Evolutionary conservation across 805 yeast genomes (phyloP), one percentile per base, ranked within the genome.

Genomic region (Saturnispora halmiae): DNA sequence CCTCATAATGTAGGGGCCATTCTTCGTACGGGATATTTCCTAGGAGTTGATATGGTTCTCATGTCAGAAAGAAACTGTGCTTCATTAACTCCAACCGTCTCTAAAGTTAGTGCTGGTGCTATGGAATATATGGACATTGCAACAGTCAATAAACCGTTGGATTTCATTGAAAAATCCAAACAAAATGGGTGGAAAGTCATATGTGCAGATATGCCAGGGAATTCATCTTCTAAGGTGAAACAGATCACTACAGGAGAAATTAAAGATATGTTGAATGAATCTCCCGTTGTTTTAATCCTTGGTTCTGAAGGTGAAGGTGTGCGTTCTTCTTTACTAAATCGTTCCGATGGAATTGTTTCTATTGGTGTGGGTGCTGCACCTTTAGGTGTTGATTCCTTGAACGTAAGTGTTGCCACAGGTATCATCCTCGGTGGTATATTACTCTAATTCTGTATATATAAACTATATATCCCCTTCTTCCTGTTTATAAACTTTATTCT

Each of bases 271-370:
- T 54, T 76, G 28, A 56, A 60, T 3, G 51, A 63, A 9, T 56
- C 69, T 1, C 96, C 96, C 0, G 70, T 75, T 28, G 52, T 88
- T 46, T 60, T 87, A 38, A 82, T 86, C 1, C 64, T 88, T 36
- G 96, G 96, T 10, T 81, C 86, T 37, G 96, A 87, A 60, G 94
- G 94, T 8, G 67, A 66, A 5, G 96, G 96, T 28, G 75, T 87
- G 20, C 67, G 95, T 40, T 79, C 79, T 6, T 72, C 75, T 34
- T 52, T 87, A 49, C 64, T 74, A 45, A 61, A 74, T 40, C 64
- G 75, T 50, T 73, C 84, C 38, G 82, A 80, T 42, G 66, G 52
- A 46, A 56, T 71, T 37, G 72, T 72, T 13, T 64, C 66, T 1
- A 53, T 73, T 35, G 61, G 57, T 7, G 48, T 53, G 34, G 46